phyloP scores from a whole-genome alignment of 345 rosid genomes.

The Cochlearia excelsa region DNA sequence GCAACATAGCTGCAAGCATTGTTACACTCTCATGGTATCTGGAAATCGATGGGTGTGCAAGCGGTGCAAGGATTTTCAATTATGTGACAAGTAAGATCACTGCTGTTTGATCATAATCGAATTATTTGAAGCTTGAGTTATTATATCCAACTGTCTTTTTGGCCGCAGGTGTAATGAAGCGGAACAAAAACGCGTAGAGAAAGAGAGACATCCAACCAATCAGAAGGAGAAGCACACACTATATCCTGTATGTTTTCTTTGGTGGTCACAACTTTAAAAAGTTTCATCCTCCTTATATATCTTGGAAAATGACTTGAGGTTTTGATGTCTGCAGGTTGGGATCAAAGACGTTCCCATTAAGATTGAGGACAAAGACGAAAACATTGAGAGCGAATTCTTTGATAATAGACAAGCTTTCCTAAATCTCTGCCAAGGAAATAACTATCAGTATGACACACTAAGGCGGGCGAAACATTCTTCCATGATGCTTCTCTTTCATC shows the following conservation, averaged over 20 bases:
- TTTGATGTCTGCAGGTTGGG: slow-evolving; percentile 46
- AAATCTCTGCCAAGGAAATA: slow-evolving; percentile 98
- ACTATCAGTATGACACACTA: slow-evolving; percentile 93
- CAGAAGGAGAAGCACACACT: slow-evolving; percentile 70
- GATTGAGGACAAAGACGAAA: slow-evolving; percentile 77
- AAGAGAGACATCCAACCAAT: slow-evolving; percentile 80
- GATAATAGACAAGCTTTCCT: slow-evolving; percentile 95
- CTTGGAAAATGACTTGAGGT: slow-evolving; percentile 14
- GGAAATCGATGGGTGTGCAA: slow-evolving; percentile 86
- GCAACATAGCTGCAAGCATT: slow-evolving; percentile 84
- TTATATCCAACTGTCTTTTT: slow-evolving; percentile 1
- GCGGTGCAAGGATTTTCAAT: slow-evolving; percentile 80
- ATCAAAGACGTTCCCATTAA: slow-evolving; percentile 60
- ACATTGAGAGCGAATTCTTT: slow-evolving; percentile 83
- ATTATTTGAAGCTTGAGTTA: no score
- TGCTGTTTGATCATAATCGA: no score
- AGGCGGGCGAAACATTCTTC: slow-evolving; percentile 98
- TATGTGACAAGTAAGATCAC: slow-evolving; percentile 72
- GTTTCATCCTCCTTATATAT: not conserved
- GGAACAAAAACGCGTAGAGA: slow-evolving; percentile 77
- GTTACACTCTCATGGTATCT: slow-evolving; percentile 73
- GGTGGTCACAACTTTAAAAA: not conserved
- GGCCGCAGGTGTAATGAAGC: slow-evolving; percentile 69
- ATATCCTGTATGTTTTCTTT: slow-evolving; percentile 52
- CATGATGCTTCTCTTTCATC: slow-evolving; percentile 98